phyloP scores from a whole-genome alignment of 768 basidiomycete species.

The Termitomyces sp. region DNA sequence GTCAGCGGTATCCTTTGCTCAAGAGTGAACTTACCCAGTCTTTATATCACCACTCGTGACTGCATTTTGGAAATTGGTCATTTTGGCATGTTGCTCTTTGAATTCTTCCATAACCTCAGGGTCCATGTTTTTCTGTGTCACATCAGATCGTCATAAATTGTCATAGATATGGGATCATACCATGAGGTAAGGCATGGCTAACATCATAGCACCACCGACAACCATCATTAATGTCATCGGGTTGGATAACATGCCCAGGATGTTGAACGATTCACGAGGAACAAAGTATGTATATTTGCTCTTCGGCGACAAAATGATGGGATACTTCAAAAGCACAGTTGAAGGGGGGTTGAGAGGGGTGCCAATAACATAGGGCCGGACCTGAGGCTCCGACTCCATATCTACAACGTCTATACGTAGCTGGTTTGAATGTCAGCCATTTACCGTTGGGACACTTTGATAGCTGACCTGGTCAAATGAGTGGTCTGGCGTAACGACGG shows the following conservation, averaged over 20 bases:
- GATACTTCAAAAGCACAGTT: constrained; percentile 51
- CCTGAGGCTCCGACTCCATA: constrained; percentile 33
- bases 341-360: constrained; percentile 62
- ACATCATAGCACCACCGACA: constrained; percentile 57
- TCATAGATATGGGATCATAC: constrained; percentile 26
- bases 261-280: constrained; percentile 66
- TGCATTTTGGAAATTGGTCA: constrained; percentile 49
- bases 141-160: constrained; percentile 8
- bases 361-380: constrained; percentile 60
- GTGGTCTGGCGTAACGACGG: constrained; percentile 61
- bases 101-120: constrained; percentile 64
- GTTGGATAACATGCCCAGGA: constrained; percentile 71
- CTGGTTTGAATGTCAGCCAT: constrained; percentile 29
- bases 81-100: constrained; percentile 53
- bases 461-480: constrained; percentile 60
- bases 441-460: not conserved
- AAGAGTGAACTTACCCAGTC: constrained; percentile 36
- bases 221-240: constrained; percentile 85
- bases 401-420: constrained; percentile 61
- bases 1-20: not conserved
- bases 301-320: constrained; percentile 50
- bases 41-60: constrained; percentile 55
- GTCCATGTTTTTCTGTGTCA: constrained; percentile 66
- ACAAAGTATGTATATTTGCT: constrained; percentile 60
- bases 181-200: constrained; percentile 74